Evolutionary conservation across 192 early-diverging fungal genomes (phyloP), one percentile per base, ranked within the genome.

Genomic region (Coemansia sp.): DNA sequence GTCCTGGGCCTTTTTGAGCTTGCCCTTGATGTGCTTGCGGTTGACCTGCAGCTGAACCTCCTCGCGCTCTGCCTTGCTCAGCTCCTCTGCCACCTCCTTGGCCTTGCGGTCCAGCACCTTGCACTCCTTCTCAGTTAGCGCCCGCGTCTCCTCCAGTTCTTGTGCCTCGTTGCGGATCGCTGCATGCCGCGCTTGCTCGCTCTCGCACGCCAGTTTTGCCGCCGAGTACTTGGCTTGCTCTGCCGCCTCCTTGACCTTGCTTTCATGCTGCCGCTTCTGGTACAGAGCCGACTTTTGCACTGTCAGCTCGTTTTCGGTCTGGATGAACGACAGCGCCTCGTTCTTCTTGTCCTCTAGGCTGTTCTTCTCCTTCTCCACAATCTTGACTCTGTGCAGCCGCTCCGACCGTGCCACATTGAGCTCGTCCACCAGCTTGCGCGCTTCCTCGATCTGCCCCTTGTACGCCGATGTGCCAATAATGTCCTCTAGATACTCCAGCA

Each of bases 401-500:
- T 94, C 93, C 14, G 90, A 86, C 16, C 94, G 84, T 62, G 86
- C 87, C 52, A 90, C 88, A 63, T 92, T 94, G 16, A 96, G 72
- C 33, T 74, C 76, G 50, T 99, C 98, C 0, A 98, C 74, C 55
- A 85, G 74, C 37, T 76, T 69, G 21, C 73, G 87, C 6, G 90
- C 86, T 21, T 90, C 85, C 66, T 94, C 92, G 69, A 99, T 98
- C 35, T 87, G 86, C 19, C 84, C 84, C 80, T 98, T 97, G 74
- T 95, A 98, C 57, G 79, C 78, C 0, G 91, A 88, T 1, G 96
- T 99, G 16, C 98, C 98, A 37, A 99, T 98, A 52, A 99, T 98
- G 75, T 99, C 98, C 76, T 99, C 98, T 33, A 99, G 83, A 75
- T 97, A 99, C 75, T 99, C 98, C 6, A 99, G 86, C 44, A 99